These are phyloP conservation scores for Annulohypoxylon bovei DNA, from an alignment of 495 filamentous ascomycete species.

Conservation along the genomic window DNA sequence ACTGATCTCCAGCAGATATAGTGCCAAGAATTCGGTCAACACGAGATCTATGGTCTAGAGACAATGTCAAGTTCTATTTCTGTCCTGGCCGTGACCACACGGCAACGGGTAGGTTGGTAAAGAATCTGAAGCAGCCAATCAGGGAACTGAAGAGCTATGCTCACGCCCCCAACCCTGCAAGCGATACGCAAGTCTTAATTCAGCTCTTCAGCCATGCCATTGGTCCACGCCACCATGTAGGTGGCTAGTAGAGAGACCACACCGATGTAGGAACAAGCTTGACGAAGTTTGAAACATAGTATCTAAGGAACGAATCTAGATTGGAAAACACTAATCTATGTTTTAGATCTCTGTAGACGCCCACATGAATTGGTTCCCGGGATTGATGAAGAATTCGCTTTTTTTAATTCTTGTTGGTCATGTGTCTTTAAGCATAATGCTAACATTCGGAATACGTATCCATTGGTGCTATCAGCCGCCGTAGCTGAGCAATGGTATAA, in stretches of 20 bases:
- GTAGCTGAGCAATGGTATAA: slow-evolving; percentile 15
- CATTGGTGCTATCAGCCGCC: slow-evolving; percentile 21
- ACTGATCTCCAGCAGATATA: slow-evolving; percentile 31
- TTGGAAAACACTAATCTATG: slow-evolving; percentile 15
- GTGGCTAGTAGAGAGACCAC: slow-evolving; percentile 1
- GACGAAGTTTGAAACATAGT: slow-evolving; percentile 38
- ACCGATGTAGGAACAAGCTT: slow-evolving; percentile 39
- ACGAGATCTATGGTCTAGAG: slow-evolving; percentile 40
- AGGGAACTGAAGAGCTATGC: slow-evolving; percentile 30
- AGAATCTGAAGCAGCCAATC: slow-evolving; percentile 39
- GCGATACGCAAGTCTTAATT: slow-evolving; percentile 36
- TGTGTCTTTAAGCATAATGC: slow-evolving; percentile 13
- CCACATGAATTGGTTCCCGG: slow-evolving; percentile 19
- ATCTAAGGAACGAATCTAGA: slow-evolving; percentile 30
- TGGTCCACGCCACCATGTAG: slow-evolving; percentile 11
- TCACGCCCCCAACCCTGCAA: slow-evolving; percentile 26
- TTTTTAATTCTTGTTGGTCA: neutral
- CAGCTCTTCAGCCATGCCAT: slow-evolving; percentile 36
- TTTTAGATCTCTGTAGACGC: slow-evolving; percentile 22
- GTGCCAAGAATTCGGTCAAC: slow-evolving; percentile 35
- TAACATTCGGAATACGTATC: neutral
- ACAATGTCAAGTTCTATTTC: slow-evolving; percentile 37
- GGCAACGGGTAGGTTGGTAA: slow-evolving; percentile 26
- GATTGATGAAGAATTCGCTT: slow-evolving; percentile 11
- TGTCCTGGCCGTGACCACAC: slow-evolving; percentile 28